Conservation (phyloP, 345 rosid genomes). For the Mercurialis annua region DNA sequence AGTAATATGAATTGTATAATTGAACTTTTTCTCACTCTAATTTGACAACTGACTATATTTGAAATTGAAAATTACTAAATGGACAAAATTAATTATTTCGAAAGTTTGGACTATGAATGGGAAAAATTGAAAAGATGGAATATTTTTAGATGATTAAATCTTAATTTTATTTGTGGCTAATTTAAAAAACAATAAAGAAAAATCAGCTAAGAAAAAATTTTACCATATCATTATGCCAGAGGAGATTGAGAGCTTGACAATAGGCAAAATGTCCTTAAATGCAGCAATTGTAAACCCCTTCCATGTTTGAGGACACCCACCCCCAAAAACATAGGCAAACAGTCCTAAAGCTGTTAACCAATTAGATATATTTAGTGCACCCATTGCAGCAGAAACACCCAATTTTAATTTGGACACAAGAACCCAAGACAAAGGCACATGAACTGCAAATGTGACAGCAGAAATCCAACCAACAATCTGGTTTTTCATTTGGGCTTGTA, state of each 20-base stretch:
- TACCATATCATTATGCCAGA: conserved; percentile 66
- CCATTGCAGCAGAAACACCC: conserved; percentile 39
- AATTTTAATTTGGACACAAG: conserved; percentile 22
- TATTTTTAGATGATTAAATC: no score
- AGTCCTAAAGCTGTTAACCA: conserved; percentile 25
- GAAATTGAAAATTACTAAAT: no score
- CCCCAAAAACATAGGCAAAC: conserved; percentile 45
- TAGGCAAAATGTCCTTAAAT: conserved; percentile 44
- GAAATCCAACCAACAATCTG: conserved; percentile 31
- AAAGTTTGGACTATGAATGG: no score
- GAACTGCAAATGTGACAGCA: conserved; percentile 16
- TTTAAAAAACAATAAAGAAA: background rate
- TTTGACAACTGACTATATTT: no score
- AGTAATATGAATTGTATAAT: no score
- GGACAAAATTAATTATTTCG: no score
- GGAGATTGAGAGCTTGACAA: conserved; percentile 56
- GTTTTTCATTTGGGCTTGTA: conserved; percentile 41
- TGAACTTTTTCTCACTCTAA: no score
- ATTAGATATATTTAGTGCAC: conserved; percentile 23
- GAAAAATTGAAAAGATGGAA: background rate
- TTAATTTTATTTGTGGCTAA: no score
- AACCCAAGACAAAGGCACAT: conserved; percentile 38
- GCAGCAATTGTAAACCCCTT: conserved; percentile 53
- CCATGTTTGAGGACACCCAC: conserved; percentile 72
- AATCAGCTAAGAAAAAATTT: background rate